Evolutionary conservation across 805 yeast genomes (phyloP).

Genomic region (Nakazawaea molendinolei): DNA sequence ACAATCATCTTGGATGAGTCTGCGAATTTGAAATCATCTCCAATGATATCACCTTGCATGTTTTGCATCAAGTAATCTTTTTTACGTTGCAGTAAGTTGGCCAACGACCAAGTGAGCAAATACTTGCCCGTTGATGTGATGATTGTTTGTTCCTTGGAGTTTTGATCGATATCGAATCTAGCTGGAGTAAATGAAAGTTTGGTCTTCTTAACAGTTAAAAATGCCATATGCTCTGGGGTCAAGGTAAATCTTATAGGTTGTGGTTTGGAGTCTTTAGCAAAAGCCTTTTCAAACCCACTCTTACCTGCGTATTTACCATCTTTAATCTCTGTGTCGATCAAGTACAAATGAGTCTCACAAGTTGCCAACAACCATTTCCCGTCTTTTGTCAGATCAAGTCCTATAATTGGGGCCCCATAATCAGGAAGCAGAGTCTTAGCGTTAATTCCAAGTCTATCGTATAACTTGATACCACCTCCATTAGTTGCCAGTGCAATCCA

Average conservation of each 20-base stretch:
- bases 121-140: conserved; percentile 79
- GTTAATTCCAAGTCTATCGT: conserved; percentile 61
- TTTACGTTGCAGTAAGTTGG: conserved; percentile 45
- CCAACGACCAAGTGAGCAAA: conserved; percentile 74
- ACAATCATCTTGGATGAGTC: conserved; percentile 64
- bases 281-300: conserved; percentile 59
- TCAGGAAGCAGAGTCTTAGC: conserved; percentile 82
- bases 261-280: conserved; percentile 61
- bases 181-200: conserved; percentile 64
- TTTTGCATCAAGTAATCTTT: conserved; percentile 56
- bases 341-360: conserved; percentile 61
- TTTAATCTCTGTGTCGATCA: conserved; percentile 60
- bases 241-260: conserved; percentile 61
- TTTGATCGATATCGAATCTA: conserved; percentile 66
- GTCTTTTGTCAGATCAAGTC: conserved; percentile 67
- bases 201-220: conserved; percentile 43
- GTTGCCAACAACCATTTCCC: conserved; percentile 83
- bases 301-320: conserved; percentile 53
- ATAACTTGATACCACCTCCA: conserved; percentile 71
- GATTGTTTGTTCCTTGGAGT: conserved; percentile 59
- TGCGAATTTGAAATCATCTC: conserved; percentile 74
- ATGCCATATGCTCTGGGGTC: conserved; percentile 65
- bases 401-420: conserved; percentile 66
- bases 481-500: conserved; percentile 68
- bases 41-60: conserved; percentile 55